A percentile compares a stretch with the other conserved stretches of the same genome.
phyloP scores from a whole-genome alignment of 2,329 filamentous ascomycete species.

The Fusarium albosuccineum region DNA sequence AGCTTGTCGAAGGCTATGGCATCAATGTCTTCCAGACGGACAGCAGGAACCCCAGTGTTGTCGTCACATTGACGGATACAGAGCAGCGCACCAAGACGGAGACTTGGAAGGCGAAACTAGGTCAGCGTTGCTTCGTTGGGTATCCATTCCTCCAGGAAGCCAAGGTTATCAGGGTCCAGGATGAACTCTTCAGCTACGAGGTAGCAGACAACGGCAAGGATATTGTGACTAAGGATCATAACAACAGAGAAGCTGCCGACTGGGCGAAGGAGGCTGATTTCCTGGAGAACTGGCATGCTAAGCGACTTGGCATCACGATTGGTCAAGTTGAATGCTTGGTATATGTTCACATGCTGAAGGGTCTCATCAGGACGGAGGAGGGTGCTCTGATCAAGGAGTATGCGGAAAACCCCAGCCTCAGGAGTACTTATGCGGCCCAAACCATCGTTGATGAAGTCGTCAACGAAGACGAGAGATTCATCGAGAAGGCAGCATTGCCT shows the following conservation, averaged over 20 bases:
- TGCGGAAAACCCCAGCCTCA: constrained; percentile 84
- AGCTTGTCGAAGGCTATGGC: constrained; percentile 79
- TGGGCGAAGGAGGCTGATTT: constrained; percentile 87
- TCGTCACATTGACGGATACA: constrained; percentile 84
- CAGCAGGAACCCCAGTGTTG: constrained; percentile 95
- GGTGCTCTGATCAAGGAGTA: constrained; percentile 96
- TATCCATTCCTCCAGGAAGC: constrained; percentile 97
- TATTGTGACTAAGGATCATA: constrained; percentile 77
- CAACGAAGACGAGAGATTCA: constrained; percentile 92
- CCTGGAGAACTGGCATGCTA: constrained; percentile 90
- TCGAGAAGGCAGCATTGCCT: constrained; percentile 88
- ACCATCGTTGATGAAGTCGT: constrained; percentile 89
- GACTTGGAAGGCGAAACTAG: constrained; percentile 82
- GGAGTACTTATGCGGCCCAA: constrained; percentile 92
- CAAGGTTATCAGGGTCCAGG: constrained; percentile 87
- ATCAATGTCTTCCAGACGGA: constrained; percentile 97
- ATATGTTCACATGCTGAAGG: constrained; percentile 93
- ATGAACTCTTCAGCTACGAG: constrained; percentile 92
- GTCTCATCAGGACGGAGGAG: constrained; percentile 88
- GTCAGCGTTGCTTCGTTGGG: constrained; percentile 88
- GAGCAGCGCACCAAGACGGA: constrained; percentile 78
- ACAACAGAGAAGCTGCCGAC: constrained; percentile 80
- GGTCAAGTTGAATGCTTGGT: constrained; percentile 90
- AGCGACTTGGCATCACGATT: constrained; percentile 88
- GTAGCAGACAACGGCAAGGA: constrained; percentile 75